A percentile compares a stretch with the other conserved stretches of the same genome.
Conservation (phyloP, 345 rosid genomes). For the Aquilaria malaccensis region DNA sequence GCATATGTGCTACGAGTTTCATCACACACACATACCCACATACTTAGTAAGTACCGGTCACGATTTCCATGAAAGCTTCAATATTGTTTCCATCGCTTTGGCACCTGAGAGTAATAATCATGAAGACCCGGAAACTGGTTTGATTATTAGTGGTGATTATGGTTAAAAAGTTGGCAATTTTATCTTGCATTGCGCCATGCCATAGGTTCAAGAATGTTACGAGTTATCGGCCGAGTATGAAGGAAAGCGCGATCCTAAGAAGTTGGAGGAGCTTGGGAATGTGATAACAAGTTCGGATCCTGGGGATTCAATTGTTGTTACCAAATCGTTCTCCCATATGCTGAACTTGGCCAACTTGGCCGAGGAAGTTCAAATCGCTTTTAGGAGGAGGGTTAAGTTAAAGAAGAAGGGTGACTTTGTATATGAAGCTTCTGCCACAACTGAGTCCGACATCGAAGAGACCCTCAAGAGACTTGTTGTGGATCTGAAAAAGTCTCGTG, state of each 20-base stretch:
- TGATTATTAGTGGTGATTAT: not conserved
- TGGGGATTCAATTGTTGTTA: conserved; percentile 85
- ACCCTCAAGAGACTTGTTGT: conserved; percentile 76
- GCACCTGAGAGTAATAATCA: no score
- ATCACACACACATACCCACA: no score
- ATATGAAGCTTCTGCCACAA: conserved; percentile 73
- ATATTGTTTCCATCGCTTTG: not conserved
- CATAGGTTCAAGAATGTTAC: conserved; percentile 92
- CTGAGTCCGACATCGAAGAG: conserved; percentile 93
- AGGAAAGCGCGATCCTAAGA: conserved; percentile 62
- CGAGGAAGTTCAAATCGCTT: conserved; percentile 96
- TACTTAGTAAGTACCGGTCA: not conserved
- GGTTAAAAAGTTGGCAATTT: not conserved
- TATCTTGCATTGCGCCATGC: no score
- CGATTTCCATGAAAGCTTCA: not conserved
- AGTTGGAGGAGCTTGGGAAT: conserved; percentile 80
- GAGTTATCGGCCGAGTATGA: conserved; percentile 93
- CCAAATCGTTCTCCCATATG: conserved; percentile 93
- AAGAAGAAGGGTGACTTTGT: conserved; percentile 90
- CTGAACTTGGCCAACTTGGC: conserved; percentile 93
- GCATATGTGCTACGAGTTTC: no score
- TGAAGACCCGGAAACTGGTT: not conserved
- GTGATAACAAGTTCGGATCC: conserved; percentile 84
- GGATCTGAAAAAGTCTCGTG: conserved; percentile 77
- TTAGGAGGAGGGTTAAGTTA: conserved; percentile 68